phyloP scores from a whole-genome alignment of 108 stramenopile genomes.

The Mayamaea pseudoterrestris region DNA sequence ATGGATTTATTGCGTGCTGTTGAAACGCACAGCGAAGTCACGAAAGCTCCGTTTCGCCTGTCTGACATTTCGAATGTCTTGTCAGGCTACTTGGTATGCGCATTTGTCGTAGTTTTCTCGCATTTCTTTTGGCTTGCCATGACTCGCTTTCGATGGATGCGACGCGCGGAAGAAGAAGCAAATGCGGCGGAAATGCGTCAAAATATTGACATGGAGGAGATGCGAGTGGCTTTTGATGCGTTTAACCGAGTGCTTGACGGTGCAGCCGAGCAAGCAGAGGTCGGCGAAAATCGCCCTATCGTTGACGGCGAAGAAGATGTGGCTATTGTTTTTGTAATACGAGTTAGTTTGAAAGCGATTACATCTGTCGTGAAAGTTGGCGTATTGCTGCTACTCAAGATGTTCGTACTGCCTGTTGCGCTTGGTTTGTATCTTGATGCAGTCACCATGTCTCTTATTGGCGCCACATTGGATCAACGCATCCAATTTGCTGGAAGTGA shows the following conservation, averaged over 20 bases:
- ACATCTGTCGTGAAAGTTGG: slow-evolving; percentile 61
- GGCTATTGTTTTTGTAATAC: slow-evolving; percentile 15
- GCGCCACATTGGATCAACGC: slow-evolving; percentile 31
- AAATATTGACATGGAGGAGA: background rate
- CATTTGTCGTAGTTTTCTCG: no score
- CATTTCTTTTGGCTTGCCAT: no score
- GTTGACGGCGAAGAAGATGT: slow-evolving; percentile 14
- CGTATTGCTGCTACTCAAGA: slow-evolving; percentile 78
- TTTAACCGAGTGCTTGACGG: background rate
- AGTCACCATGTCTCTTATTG: slow-evolving; percentile 50
- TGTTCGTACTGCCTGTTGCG: slow-evolving; percentile 62
- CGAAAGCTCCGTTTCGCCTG: no score
- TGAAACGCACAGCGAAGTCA: no score
- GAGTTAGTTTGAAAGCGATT: slow-evolving; percentile 38
- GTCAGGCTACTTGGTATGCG: no score
- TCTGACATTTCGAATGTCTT: no score
- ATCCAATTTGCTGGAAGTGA: slow-evolving; percentile 56
- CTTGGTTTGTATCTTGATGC: slow-evolving; percentile 71
- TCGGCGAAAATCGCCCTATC: no score
- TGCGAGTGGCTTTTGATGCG: background rate
- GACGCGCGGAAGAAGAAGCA: no score
- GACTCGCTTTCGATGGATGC: no score
- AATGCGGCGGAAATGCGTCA: no score
- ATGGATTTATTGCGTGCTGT: no score
- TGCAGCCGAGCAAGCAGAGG: background rate